Conservation (phyloP, 2,329 filamentous ascomycete genomes). For the Xylaria sp. region DNA sequence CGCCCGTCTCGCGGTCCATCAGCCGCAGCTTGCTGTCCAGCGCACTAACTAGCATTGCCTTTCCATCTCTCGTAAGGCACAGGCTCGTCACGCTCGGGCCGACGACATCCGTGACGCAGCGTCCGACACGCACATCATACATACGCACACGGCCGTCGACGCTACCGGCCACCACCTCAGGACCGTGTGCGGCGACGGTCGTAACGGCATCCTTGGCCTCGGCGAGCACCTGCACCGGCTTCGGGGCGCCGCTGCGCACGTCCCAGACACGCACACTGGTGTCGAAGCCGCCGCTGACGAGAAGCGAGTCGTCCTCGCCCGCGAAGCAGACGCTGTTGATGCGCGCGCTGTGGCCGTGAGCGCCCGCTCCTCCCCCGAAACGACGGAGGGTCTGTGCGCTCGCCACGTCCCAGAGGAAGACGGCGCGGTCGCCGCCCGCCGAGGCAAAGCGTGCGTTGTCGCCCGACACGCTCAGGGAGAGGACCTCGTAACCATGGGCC, state of each 20-base stretch:
- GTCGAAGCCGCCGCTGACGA: constrained; percentile 78
- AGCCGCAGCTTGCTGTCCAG: constrained; percentile 79
- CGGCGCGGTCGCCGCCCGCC: constrained; percentile 86
- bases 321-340: constrained; percentile 67
- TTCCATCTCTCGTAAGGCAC: constrained; percentile 71
- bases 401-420: constrained; percentile 94
- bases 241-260: constrained; percentile 55
- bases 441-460: constrained; percentile 87
- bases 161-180: constrained; percentile 73
- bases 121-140: constrained; percentile 84
- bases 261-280: constrained; percentile 81
- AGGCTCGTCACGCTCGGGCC: constrained; percentile 77
- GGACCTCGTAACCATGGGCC: constrained; percentile 90
- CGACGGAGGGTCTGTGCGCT: constrained; percentile 78
- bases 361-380: constrained; percentile 67
- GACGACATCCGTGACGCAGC: constrained; percentile 72
- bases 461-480: constrained; percentile 74
- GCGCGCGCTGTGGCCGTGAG: constrained; percentile 69
- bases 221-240: constrained; percentile 73
- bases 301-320: constrained; percentile 73
- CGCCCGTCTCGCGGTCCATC: constrained; percentile 78
- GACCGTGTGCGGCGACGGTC: constrained; percentile 52
- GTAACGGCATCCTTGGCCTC: constrained; percentile 76
- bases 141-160: constrained; percentile 82
- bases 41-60: constrained; percentile 74